Conservation (phyloP, 768 basidiomycete species). For the Lepiota brunneoincarnata region DNA sequence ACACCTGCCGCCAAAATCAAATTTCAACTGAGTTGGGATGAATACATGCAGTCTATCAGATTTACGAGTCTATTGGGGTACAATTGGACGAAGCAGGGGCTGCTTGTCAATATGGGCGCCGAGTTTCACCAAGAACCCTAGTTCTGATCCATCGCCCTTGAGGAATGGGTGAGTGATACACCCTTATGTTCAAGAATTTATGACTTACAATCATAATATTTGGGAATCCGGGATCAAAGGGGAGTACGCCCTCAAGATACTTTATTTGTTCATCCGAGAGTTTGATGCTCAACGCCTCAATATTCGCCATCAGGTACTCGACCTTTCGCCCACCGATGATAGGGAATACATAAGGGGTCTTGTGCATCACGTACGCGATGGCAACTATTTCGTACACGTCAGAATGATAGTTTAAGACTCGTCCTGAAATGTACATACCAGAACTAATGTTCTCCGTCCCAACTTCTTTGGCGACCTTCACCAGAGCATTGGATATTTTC, state of each 20-base stretch:
- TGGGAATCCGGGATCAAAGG: slow-evolving; percentile 49
- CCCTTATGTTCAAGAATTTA: not conserved
- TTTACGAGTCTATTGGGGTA: too few species aligned
- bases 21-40: too few species aligned
- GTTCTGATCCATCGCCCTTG: not conserved
- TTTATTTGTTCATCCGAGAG: slow-evolving; percentile 44
- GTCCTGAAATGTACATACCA: slow-evolving; percentile 27
- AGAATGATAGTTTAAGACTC: not conserved
- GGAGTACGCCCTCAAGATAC: slow-evolving; percentile 39
- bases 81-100: not conserved
- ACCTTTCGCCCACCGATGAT: slow-evolving; percentile 51
- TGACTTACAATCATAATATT: slow-evolving; percentile 28
- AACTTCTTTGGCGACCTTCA: slow-evolving; percentile 48
- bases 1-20: too few species aligned
- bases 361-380: slow-evolving; percentile 54
- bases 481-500: slow-evolving; percentile 40
- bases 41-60: too few species aligned
- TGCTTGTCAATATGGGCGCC: slow-evolving; percentile 2
- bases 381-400: slow-evolving; percentile 34
- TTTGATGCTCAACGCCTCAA: slow-evolving; percentile 46
- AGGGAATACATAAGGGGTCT: slow-evolving; percentile 50
- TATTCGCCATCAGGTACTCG: slow-evolving; percentile 47
- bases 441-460: slow-evolving; percentile 46
- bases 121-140: not conserved
- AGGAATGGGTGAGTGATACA: not conserved